These are phyloP conservation scores for Vaccinium darrowii DNA, from an alignment of 148 eudicot genomes.

Conservation along the genomic window DNA sequence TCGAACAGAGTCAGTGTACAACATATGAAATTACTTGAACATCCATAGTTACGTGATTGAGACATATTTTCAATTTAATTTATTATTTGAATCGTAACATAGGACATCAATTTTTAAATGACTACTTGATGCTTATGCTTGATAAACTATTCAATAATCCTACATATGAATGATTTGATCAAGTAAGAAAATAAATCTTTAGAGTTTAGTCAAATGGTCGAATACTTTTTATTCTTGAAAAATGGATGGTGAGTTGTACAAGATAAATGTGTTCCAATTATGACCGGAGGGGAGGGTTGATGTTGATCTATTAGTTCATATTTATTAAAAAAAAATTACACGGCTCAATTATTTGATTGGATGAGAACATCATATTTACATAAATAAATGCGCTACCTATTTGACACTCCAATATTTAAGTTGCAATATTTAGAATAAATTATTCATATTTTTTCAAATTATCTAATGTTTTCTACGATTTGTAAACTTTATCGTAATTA, in stretches of 20 bases:
- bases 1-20: background rate
- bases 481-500: too few relatives aligned
- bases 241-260: background rate
- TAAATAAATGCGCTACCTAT: too few relatives aligned
- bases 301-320: too few relatives aligned
- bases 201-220: background rate
- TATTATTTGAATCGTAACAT: background rate
- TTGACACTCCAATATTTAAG: too few relatives aligned
- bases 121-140: background rate
- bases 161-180: background rate
- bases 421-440: too few relatives aligned
- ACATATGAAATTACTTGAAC: background rate
- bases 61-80: background rate
- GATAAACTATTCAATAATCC: background rate
- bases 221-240: background rate
- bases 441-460: too few relatives aligned
- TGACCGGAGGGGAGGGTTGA: too few relatives aligned
- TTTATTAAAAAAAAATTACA: too few relatives aligned
- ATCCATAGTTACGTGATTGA: background rate
- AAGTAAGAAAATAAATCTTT: background rate
- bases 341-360: too few relatives aligned
- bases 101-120: background rate
- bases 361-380: too few relatives aligned
- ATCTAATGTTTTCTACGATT: too few relatives aligned
- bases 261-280: background rate